A percentile compares a stretch with the other conserved stretches of the same genome.
Conservation (phyloP, 2,329 filamentous ascomycete species). For the Aspergillus sojae region DNA sequence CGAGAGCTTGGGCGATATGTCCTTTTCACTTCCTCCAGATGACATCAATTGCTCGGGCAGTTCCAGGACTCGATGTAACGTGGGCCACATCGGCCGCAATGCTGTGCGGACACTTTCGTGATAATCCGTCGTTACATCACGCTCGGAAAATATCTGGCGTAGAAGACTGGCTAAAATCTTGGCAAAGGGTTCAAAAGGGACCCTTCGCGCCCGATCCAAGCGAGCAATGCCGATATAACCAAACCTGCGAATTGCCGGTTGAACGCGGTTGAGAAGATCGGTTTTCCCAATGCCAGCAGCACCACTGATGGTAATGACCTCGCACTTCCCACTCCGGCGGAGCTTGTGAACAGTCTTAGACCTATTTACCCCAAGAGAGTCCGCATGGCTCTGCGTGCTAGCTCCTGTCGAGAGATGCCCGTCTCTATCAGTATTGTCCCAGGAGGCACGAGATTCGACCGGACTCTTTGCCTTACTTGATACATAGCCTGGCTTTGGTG, state of each 20-base stretch:
- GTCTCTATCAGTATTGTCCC: conserved; percentile 42
- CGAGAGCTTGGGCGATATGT: conserved; percentile 31
- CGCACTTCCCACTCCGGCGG: conserved; percentile 58
- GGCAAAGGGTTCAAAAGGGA: conserved; percentile 64
- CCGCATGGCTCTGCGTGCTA: conserved; percentile 35
- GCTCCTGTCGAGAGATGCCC: conserved; percentile 35
- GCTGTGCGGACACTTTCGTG: conserved; percentile 60
- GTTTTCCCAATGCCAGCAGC: conserved; percentile 63
- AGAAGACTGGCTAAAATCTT: conserved; percentile 64
- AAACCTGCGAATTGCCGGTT: conserved; percentile 57
- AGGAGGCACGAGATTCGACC: conserved; percentile 39
- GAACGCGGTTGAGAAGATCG: conserved; percentile 60
- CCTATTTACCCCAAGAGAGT: conserved; percentile 36
- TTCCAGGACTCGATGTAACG: conserved; percentile 60
- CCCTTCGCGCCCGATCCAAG: conserved; percentile 61
- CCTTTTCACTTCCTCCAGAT: conserved; percentile 38
- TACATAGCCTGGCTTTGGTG: conserved; percentile 29
- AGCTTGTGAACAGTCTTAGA: conserved; percentile 51
- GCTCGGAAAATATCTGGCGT: conserved; percentile 67
- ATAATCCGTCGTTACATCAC: conserved; percentile 63
- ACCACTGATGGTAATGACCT: conserved; percentile 61
- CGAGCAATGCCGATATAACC: conserved; percentile 64
- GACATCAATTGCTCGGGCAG: conserved; percentile 67
- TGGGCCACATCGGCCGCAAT: conserved; percentile 60
- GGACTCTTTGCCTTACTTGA: conserved; percentile 39